A percentile compares a stretch with the other conserved stretches of the same genome.
Evolutionary conservation across 345 rosid genomes (phyloP).

Genomic region (Aquilaria yunnanensis): DNA sequence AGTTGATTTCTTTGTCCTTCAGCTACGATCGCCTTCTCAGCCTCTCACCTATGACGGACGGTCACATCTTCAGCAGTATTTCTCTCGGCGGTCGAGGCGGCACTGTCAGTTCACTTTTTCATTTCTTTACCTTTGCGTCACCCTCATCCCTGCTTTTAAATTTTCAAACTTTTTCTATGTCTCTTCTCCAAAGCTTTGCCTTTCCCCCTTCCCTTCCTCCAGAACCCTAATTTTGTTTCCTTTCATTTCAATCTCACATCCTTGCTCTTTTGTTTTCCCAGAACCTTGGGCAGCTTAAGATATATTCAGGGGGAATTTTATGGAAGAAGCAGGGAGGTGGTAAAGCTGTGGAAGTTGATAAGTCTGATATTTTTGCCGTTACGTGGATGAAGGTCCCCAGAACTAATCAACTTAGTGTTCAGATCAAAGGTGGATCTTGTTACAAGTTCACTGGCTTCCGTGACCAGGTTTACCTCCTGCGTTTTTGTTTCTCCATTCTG

Average conservation of each 20-base stretch:
- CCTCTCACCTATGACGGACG: constrained; percentile 51
- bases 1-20: no score
- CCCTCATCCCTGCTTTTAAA: not conserved
- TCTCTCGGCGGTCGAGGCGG: constrained; percentile 89
- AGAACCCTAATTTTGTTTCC: constrained; percentile 15
- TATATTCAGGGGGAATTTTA: constrained; percentile 62
- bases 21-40: no score
- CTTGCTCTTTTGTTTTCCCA: constrained; percentile 11
- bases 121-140: not conserved
- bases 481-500: not conserved
- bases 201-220: not conserved
- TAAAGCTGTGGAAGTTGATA: constrained; percentile 89
- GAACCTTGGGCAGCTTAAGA: constrained; percentile 84
- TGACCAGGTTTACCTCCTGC: constrained; percentile 53
- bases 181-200: not conserved
- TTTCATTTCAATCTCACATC: no score
- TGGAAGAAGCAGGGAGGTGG: constrained; percentile 99
- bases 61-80: constrained; percentile 69
- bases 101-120: constrained; percentile 32
- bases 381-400: constrained; percentile 93
- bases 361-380: constrained; percentile 60
- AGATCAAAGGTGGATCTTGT: constrained; percentile 66
- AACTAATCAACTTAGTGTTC: constrained; percentile 76
- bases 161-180: not conserved
- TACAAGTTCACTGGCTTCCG: constrained; percentile 90